Conservation (phyloP, 345 rosid genomes). For the Salix suchowensis region DNA sequence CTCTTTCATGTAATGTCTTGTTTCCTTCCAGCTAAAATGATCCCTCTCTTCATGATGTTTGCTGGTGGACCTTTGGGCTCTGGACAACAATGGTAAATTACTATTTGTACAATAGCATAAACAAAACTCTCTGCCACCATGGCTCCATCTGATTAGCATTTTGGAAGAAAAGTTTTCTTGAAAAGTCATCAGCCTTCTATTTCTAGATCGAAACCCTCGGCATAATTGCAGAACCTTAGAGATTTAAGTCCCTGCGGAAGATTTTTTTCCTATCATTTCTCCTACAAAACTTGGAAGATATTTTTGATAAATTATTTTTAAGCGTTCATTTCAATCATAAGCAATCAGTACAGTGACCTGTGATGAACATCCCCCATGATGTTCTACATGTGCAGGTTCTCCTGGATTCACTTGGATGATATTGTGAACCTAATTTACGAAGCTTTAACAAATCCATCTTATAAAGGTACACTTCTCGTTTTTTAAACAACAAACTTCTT, state of each 20-base stretch:
- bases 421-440: slow-evolving; percentile 75
- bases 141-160: too few species aligned
- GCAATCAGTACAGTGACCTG: not conserved
- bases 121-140: not conserved
- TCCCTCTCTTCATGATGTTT: slow-evolving; percentile 87
- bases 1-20: not conserved
- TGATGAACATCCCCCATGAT: not conserved
- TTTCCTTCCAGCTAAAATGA: slow-evolving; percentile 74
- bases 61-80: slow-evolving; percentile 97
- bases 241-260: too few species aligned
- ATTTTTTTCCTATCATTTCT: too few species aligned
- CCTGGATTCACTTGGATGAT: slow-evolving; percentile 97
- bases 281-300: too few species aligned
- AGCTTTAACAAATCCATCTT: slow-evolving; percentile 74
- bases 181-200: not conserved
- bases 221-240: not conserved
- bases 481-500: not conserved
- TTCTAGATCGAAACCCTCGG: not conserved
- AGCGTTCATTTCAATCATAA: not conserved
- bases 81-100: slow-evolving; percentile 74
- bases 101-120: too few species aligned
- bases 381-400: slow-evolving; percentile 54
- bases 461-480: slow-evolving; percentile 44
- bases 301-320: not conserved
- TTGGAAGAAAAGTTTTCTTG: not conserved